These are phyloP conservation scores for Eleusine indica DNA, from an alignment of 176 grass and related monocot genomes.

Conservation along the genomic window DNA sequence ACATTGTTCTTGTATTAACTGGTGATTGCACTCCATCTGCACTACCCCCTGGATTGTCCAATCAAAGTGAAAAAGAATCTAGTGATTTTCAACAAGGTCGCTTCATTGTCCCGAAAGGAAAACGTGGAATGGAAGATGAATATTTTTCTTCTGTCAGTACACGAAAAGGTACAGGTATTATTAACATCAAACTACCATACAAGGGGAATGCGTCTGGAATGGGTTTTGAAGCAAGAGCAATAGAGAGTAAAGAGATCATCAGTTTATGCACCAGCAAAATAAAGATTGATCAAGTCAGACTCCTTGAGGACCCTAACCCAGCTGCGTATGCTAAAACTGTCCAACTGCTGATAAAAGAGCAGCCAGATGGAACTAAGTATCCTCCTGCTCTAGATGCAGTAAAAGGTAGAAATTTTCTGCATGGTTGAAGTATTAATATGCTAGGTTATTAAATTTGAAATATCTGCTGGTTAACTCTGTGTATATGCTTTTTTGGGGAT, in stretches of 20 bases:
- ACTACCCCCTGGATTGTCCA: conserved; percentile 32
- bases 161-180: conserved; percentile 70
- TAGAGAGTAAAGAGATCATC: conserved; percentile 81
- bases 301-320: conserved; percentile 79
- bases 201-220: conserved; percentile 64
- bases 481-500: not conserved
- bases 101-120: conserved; percentile 89
- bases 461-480: conserved; percentile 6
- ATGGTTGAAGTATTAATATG: conserved; percentile 8
- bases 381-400: conserved; percentile 81
- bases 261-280: conserved; percentile 89
- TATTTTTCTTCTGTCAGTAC: conserved; percentile 71
- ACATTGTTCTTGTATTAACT: conserved; percentile 76
- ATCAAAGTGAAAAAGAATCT: conserved; percentile 57
- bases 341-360: conserved; percentile 72
- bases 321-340: conserved; percentile 74
- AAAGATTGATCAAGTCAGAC: conserved; percentile 91
- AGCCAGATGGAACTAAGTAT: conserved; percentile 64
- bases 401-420: conserved; percentile 65
- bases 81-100: conserved; percentile 67
- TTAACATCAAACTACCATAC: conserved; percentile 80
- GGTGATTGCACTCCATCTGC: conserved; percentile 65
- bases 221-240: conserved; percentile 76
- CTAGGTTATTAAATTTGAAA: conserved; percentile 10
- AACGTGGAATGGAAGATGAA: conserved; percentile 85